These are phyloP conservation scores for Alternaria solani DNA, from an alignment of 2,329 filamentous ascomycete species.

Conservation along the genomic window DNA sequence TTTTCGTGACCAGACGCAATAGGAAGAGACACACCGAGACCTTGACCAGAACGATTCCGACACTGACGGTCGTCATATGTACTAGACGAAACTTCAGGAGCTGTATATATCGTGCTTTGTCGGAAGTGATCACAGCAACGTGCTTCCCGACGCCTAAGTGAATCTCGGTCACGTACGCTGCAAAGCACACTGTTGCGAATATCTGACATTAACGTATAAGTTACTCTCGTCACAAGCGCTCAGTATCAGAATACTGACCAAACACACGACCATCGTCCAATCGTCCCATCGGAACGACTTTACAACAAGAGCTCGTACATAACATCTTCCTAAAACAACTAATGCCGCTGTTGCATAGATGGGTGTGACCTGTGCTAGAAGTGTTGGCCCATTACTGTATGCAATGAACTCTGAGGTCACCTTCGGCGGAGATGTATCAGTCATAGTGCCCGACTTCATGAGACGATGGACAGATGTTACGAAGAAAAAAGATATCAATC, in stretches of 20 bases:
- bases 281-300: constrained; percentile 61
- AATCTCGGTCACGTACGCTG: constrained; percentile 56
- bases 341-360: constrained; percentile 52
- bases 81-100: constrained; percentile 54
- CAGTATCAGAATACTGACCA: constrained; percentile 40
- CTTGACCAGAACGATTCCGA: constrained; percentile 57
- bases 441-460: neutral
- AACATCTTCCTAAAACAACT: constrained; percentile 54
- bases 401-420: neutral
- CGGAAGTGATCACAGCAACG: constrained; percentile 45
- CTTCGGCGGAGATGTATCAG: neutral
- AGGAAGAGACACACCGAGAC: constrained; percentile 59
- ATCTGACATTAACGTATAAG: neutral
- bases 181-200: constrained; percentile 31
- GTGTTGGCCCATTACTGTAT: constrained; percentile 42
- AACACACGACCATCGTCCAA: constrained; percentile 54
- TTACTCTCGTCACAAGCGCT: neutral
- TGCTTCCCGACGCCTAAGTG: constrained; percentile 52
- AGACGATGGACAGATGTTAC: neutral
- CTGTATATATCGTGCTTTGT: constrained; percentile 39
- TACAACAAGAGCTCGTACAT: constrained; percentile 58
- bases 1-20: constrained; percentile 50
- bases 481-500: neutral
- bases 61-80: constrained; percentile 58
- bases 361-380: neutral